Evolutionary conservation across 2,329 filamentous ascomycete species (phyloP), one percentile per base, ranked within the genome.

Genomic region (Parasarocladium wereldwijsianum): DNA sequence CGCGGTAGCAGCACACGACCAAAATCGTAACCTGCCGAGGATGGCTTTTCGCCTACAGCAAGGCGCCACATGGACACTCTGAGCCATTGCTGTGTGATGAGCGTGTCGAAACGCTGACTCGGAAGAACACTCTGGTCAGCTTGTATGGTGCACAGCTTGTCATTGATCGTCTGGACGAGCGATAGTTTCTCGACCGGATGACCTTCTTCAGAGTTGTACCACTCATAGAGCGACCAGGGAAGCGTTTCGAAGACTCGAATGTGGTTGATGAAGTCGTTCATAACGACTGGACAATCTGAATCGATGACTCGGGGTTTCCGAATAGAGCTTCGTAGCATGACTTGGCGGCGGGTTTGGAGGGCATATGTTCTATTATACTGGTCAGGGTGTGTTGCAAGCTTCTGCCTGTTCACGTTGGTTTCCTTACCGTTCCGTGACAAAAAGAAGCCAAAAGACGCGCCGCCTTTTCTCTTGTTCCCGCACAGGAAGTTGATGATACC

Each of bases 201-300:
- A 6, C 34, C 30, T 6, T 48, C 40, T 3, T 34, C 37, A 3
- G 39, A 35, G 0, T 39, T 32, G 4, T 45, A 42, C 47, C 47
- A 50, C 19, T 49, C 47, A n/a, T 50, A 51, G 0, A 51, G 29
- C 0, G 44, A 41, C 17, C 36, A 38, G 0, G 47, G 46, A 0
- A 51, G 38, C 1, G 42, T 36, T 23, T 51, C 47, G 13, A 51
- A 51, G 1, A 51, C 32, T 0, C 43, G 41, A 1, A 49, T 45
- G 10, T 51, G 47, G 7, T 51, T 50, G 20, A 51, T 39, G 13
- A 50, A 50, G 12, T 50, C 47, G 26, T 51, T 42, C 47, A 51
- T 50, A 4, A 51, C 44, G 1, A 43, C 37, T 0, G 47, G 47
- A n/a, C 43, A 45, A 12, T 50, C 43, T 1, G 47, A 49, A 20